Base-by-base conservation (phyloP, 2,329 filamentous ascomycete genomes). In the Fusarium nematophilum region DNA sequence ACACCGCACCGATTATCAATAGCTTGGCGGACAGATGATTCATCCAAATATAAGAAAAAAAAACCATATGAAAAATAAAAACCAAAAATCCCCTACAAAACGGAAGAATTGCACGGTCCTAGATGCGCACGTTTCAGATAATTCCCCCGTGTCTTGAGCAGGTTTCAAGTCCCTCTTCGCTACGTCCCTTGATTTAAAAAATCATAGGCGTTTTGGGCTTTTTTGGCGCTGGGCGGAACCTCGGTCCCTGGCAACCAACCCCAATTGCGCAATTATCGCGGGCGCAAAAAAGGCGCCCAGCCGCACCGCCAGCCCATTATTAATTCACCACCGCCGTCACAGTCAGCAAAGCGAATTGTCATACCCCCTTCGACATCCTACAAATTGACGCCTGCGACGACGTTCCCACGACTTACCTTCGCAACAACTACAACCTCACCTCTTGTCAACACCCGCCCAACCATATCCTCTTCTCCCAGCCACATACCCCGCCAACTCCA, bases 181-280 rank as follows among this genome's bases (percentile, higher is more conserved):
- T 6, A 38, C 31, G 27, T 49, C 25, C 38, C 51, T 55, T 30
- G 14, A 23, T 18, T 33, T 44, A n/a, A 47, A 51, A 34, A n/a
- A n/a, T n/a, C n/a, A n/a, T n/a, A n/a, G n/a, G n/a, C n/a, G n/a
- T n/a, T n/a, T n/a, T n/a, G n/a, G n/a, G n/a, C n/a, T n/a, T n/a
- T n/a, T n/a, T n/a, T n/a, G n/a, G n/a, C n/a, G n/a, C n/a, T 52
- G 48, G 46, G 29, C 46, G 39, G 39, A 45, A 58, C 47, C 38
- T 47, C 26, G 27, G 36, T n/a, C n/a, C n/a, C 29, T 23, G 44
- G 25, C 43, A 23, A 5, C 7, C 52, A n/a, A n/a, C 47, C 55
- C 52, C 49, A 64, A 67, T 69, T 69, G 66, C 66, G 66, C 66
- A 69, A 69, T 68, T 62, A 62, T 68, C 61, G 59, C 61, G 54